A percentile compares a stretch with the other conserved stretches of the same genome.
phyloP scores from a whole-genome alignment of 495 filamentous ascomycete species.

The Xylaria nigripes region DNA sequence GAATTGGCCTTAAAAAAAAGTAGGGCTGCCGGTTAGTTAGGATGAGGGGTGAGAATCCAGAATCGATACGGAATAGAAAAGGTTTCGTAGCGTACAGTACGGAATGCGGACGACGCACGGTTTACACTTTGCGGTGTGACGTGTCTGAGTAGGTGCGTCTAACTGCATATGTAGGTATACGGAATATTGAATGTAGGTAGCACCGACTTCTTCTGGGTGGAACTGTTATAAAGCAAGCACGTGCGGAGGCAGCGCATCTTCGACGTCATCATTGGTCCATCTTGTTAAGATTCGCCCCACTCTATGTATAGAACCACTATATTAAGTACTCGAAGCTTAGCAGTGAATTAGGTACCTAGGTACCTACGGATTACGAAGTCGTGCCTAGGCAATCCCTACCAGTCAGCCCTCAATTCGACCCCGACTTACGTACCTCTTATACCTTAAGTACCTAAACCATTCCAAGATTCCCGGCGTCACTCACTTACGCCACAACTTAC shows the following conservation, averaged over 20 bases:
- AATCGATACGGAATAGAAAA: background rate
- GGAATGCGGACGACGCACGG: too few relatives aligned
- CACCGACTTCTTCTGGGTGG: background rate
- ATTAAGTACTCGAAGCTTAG: background rate
- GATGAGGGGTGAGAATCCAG: background rate
- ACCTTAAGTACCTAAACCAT: too few relatives aligned
- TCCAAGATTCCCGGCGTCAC: too few relatives aligned
- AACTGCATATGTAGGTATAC: too few relatives aligned
- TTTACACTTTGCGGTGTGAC: too few relatives aligned
- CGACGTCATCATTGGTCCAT: constrained; percentile 6
- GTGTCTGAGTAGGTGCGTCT: too few relatives aligned
- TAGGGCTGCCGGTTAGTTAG: background rate
- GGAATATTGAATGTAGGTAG: too few relatives aligned
- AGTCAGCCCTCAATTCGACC: background rate
- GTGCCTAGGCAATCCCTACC: background rate
- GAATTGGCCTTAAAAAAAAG: background rate
- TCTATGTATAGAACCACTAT: background rate
- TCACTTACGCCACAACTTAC: background rate
- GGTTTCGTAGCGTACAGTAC: background rate
- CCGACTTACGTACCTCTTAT: background rate
- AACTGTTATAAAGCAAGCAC: background rate
- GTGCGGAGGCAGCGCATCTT: too few relatives aligned
- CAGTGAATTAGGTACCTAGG: background rate
- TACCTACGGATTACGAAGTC: background rate
- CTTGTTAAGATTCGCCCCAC: background rate